Percentiles rank a stretch among this genome's conserved stretches.
Conservation (phyloP, 1,139 yeast genomes). For the Yamadazyma dushanensis region DNA sequence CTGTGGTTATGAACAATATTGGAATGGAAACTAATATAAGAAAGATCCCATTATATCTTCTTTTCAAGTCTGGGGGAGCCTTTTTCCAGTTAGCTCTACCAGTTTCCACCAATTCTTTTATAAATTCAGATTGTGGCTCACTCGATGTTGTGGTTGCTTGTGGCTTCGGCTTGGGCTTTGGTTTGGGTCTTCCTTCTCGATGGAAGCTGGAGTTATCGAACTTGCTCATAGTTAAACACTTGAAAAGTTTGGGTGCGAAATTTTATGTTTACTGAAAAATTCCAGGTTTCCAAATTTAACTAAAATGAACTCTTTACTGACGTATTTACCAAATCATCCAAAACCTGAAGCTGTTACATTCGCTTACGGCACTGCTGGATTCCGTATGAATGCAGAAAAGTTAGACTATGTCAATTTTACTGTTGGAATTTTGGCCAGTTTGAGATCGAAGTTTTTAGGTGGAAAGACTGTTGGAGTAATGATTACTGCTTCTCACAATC, state of each 20-base stretch:
- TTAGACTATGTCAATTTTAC: constrained; percentile 85
- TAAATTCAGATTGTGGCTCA: constrained; percentile 29
- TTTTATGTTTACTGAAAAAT: constrained; percentile 6
- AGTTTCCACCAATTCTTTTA: constrained; percentile 36
- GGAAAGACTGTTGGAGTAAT: constrained; percentile 83
- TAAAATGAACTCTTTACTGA: too few relatives aligned
- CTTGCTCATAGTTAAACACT: too few relatives aligned
- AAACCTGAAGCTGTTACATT: constrained; percentile 49
- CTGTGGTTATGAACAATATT: constrained; percentile 32
- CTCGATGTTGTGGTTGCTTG: constrained; percentile 14
- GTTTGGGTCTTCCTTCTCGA: constrained; percentile 24
- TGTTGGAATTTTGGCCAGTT: constrained; percentile 77
- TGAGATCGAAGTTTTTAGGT: constrained; percentile 69
- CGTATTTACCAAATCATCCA: constrained; percentile 30
- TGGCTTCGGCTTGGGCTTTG: constrained; percentile 14
- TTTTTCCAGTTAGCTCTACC: constrained; percentile 49
- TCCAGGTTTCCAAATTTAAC: constrained; percentile 8
- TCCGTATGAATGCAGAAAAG: constrained; percentile 70
- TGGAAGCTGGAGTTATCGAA: constrained; percentile 32
- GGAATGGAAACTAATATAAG: constrained; percentile 44
- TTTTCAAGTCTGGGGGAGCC: constrained; percentile 42
- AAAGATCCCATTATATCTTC: constrained; percentile 40
- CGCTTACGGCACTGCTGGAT: constrained; percentile 95
- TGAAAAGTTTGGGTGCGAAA: too few relatives aligned
- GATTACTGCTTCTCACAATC: constrained; percentile 98